Evolutionary conservation across 148 eudicot species (phyloP).

Genomic region (Amaranthus hypochondriacus): DNA sequence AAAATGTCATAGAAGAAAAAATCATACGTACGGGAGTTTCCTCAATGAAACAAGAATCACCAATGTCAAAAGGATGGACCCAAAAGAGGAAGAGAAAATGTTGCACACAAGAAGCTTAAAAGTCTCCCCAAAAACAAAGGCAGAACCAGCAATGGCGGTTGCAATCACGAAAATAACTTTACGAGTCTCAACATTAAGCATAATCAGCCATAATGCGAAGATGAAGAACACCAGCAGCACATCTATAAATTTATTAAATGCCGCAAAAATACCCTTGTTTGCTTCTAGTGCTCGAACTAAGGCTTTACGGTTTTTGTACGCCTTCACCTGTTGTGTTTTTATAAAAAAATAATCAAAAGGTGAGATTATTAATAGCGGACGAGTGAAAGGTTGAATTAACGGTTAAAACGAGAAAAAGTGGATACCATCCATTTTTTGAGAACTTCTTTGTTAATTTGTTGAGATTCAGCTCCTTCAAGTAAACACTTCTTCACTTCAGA

Average conservation of each 20-base stretch:
- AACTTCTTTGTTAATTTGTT: not conserved
- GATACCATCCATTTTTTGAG: slow-evolving; percentile 15
- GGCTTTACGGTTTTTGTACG: slow-evolving; percentile 7
- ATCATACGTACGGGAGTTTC: slow-evolving; percentile 6
- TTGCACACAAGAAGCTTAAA: slow-evolving; percentile 4
- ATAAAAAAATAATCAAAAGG: not conserved
- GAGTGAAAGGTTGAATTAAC: not conserved
- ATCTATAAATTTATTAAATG: slow-evolving; percentile 15
- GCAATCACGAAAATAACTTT: slow-evolving; percentile 20
- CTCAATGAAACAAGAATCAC: slow-evolving; percentile 25
- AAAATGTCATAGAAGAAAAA: not conserved
- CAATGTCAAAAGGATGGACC: slow-evolving; percentile 28
- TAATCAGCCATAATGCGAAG: slow-evolving; percentile 20
- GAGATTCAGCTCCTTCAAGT: slow-evolving; percentile 13
- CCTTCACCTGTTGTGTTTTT: slow-evolving; percentile 10
- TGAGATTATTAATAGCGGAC: not conserved
- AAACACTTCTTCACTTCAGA: not conserved
- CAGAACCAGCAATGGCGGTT: slow-evolving; percentile 23
- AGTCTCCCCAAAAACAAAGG: slow-evolving; percentile 18
- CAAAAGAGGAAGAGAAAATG: slow-evolving; percentile 18
- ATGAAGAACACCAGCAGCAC: slow-evolving; percentile 15
- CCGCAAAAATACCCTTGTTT: slow-evolving; percentile 11
- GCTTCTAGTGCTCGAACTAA: slow-evolving; percentile 12
- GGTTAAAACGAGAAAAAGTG: too few species aligned
- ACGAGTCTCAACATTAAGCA: slow-evolving; percentile 20